Percentiles rank a stretch among this genome's conserved stretches.
These are phyloP conservation scores for Skeletonema marinoi DNA, from an alignment of 108 stramenopile genomes.

Conservation along the genomic window DNA sequence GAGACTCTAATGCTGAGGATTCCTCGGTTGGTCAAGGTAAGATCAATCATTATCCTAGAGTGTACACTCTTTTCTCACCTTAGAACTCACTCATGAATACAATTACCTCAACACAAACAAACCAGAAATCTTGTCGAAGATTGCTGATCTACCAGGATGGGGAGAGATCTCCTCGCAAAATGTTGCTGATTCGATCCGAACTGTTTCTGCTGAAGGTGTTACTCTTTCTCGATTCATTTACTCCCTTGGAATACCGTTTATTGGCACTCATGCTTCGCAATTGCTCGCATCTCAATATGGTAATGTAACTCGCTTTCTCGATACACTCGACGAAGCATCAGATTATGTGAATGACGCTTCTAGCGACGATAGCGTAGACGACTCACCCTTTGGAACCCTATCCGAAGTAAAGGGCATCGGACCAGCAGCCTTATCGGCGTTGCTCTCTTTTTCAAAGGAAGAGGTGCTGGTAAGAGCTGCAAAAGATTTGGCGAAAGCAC, in stretches of 20 bases:
- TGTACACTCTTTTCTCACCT: not conserved
- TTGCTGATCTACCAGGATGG: conserved; percentile 74
- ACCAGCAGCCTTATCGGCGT: conserved; percentile 58
- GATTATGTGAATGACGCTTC: conserved; percentile 8
- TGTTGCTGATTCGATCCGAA: conserved; percentile 42
- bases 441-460: conserved; percentile 59
- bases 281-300: conserved; percentile 68
- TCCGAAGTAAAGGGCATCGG: conserved; percentile 71
- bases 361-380: not conserved
- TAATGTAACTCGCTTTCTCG: conserved; percentile 57
- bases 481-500: conserved; percentile 46
- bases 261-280: conserved; percentile 73
- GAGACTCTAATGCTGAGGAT: conserved; percentile 2
- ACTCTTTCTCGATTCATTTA: conserved; percentile 71
- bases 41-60: not conserved
- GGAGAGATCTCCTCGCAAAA: conserved; percentile 73
- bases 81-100: not conserved
- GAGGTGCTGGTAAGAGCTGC: conserved; percentile 63
- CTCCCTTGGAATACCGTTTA: conserved; percentile 73
- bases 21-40: conserved; percentile 18
- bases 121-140: conserved; percentile 37
- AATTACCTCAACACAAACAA: too few species aligned
- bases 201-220: conserved; percentile 57
- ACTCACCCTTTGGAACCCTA: conserved; percentile 20
- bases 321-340: conserved; percentile 52